A percentile compares a stretch with the other conserved stretches of the same genome.
Conservation (phyloP, 139 green algal species). For the Pycnococcus provasolii region DNA sequence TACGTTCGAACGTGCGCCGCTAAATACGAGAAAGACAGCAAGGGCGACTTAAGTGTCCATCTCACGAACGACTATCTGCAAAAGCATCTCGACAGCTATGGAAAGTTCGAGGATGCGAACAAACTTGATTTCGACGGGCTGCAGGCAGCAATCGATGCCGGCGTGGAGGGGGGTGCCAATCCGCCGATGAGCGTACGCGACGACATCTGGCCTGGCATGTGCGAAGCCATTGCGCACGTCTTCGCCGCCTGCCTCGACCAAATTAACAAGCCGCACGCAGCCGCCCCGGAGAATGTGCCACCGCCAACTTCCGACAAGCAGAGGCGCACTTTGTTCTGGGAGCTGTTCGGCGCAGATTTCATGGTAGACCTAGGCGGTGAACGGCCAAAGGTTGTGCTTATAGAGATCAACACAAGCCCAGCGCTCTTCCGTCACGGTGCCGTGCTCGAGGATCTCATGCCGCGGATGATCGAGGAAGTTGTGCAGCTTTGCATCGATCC, state of each 20-base stretch:
- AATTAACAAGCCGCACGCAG: neutral
- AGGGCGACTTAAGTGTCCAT: conserved; percentile 31
- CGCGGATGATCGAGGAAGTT: conserved; percentile 13
- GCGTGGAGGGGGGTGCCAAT: neutral
- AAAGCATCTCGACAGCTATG: conserved; percentile 38
- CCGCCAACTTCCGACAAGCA: too few species aligned
- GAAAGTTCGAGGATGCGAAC: conserved; percentile 43
- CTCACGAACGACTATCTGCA: conserved; percentile 10
- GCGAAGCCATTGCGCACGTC: neutral
- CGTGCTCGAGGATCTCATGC: conserved; percentile 23
- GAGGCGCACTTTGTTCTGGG: neutral
- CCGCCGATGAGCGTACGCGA: neutral
- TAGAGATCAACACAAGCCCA: conserved; percentile 51
- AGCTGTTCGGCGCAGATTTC: conserved; percentile 47
- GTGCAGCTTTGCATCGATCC: conserved; percentile 7
- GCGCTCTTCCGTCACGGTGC: conserved; percentile 37
- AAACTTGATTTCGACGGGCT: conserved; percentile 40
- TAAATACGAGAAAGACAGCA: conserved; percentile 35
- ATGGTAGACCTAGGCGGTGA: conserved; percentile 38
- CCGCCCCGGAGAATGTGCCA: too few species aligned
- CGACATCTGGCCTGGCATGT: neutral
- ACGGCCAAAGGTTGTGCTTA: conserved; percentile 29
- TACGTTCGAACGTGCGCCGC: conserved; percentile 43
- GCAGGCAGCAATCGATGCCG: neutral
- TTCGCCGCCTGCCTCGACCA: neutral